phyloP scores from a whole-genome alignment of 148 eudicot genomes.

The Amaranthus palmeri region DNA sequence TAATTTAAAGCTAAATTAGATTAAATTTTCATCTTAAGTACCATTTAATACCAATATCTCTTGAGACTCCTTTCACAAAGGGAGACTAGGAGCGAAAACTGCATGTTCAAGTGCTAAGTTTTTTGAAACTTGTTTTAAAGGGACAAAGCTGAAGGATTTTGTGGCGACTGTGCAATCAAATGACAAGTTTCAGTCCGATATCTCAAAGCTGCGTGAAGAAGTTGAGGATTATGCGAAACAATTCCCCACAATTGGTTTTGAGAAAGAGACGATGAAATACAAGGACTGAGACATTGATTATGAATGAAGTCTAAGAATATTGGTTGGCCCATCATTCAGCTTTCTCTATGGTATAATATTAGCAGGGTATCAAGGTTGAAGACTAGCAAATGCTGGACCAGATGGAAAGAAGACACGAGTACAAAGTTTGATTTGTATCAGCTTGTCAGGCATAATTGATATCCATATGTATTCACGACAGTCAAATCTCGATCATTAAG shows the following conservation, averaged over 20 bases:
- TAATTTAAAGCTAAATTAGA: too few relatives aligned
- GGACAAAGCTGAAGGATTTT: slow-evolving; percentile 97
- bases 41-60: not conserved
- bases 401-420: not conserved
- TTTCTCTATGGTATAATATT: not conserved
- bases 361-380: not conserved
- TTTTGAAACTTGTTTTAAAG: slow-evolving; percentile 28
- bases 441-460: not conserved
- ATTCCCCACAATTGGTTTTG: slow-evolving; percentile 95
- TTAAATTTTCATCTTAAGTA: too few relatives aligned
- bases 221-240: slow-evolving; percentile 97
- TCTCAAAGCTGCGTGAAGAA: slow-evolving; percentile 58
- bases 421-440: not conserved
- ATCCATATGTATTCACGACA: not conserved
- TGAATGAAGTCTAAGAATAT: not conserved
- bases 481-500: not conserved
- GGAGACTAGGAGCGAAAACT: not conserved
- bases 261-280: slow-evolving; percentile 96
- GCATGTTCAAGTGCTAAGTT: not conserved
- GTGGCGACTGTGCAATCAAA: slow-evolving; percentile 64
- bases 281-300: slow-evolving; percentile 36
- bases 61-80: not conserved
- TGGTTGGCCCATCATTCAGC: not conserved
- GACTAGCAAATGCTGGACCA: not conserved
- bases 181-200: slow-evolving; percentile 60